These are phyloP conservation scores for Sphagnurus paluster DNA, from an alignment of 1,284 basidiomycete species.

Conservation along the genomic window DNA sequence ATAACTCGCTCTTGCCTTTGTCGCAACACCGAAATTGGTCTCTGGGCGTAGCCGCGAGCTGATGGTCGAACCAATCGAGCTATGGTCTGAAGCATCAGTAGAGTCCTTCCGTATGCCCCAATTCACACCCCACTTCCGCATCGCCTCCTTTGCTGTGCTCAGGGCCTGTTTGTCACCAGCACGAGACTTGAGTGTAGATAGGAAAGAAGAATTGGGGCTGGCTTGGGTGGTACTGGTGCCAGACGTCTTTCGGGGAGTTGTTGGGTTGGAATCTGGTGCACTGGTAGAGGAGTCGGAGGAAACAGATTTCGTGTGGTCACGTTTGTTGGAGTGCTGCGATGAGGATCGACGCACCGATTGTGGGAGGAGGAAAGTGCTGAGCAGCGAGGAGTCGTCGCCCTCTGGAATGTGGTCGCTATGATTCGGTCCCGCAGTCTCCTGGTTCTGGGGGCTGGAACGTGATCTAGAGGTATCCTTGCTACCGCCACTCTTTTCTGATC, in stretches of 20 bases:
- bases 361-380: slow-evolving; percentile 16
- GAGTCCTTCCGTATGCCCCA: slow-evolving; percentile 68
- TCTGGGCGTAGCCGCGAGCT: slow-evolving; percentile 36
- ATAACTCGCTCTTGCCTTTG: slow-evolving; percentile 56
- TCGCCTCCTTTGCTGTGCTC: slow-evolving; percentile 78
- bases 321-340: slow-evolving; percentile 30
- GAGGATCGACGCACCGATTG: slow-evolving; percentile 27
- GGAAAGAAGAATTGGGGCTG: slow-evolving; percentile 56
- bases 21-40: slow-evolving; percentile 28
- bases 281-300: slow-evolving; percentile 22
- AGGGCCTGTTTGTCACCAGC: slow-evolving; percentile 82
- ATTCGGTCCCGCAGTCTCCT: slow-evolving; percentile 21
- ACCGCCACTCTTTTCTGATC: slow-evolving; percentile 28
- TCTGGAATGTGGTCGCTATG: slow-evolving; percentile 20
- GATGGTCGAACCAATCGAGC: slow-evolving; percentile 39
- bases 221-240: slow-evolving; percentile 30
- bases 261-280: slow-evolving; percentile 14
- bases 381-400: slow-evolving; percentile 22
- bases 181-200: slow-evolving; percentile 75
- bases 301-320: slow-evolving; percentile 22
- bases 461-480: slow-evolving; percentile 27
- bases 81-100: slow-evolving; percentile 44
- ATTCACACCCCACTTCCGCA: slow-evolving; percentile 87
- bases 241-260: slow-evolving; percentile 30
- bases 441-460: slow-evolving; percentile 33